phyloP scores from a whole-genome alignment of 148 eudicot species.

The Rhododendron williamsianum region DNA sequence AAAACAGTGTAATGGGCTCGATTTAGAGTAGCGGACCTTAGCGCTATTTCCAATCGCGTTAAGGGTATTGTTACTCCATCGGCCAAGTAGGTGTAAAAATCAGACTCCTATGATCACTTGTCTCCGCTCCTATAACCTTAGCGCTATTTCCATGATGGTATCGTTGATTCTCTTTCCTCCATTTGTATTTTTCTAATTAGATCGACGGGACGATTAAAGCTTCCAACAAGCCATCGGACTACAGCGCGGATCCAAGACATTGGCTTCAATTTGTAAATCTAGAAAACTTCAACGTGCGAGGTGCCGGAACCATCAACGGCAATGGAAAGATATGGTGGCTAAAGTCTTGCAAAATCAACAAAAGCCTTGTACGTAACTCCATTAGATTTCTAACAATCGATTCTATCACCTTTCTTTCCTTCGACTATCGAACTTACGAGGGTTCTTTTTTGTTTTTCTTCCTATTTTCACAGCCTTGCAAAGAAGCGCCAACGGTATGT shows the following conservation, averaged over 20 bases:
- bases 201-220: constrained; percentile 64
- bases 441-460: neutral
- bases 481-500: constrained; percentile 79
- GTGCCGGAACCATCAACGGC: constrained; percentile 78
- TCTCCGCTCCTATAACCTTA: too few relatives aligned
- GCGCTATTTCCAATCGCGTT: too few relatives aligned
- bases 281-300: constrained; percentile 41
- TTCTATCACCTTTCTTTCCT: neutral
- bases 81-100: neutral
- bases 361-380: constrained; percentile 31
- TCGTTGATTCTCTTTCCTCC: neutral
- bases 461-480: constrained; percentile 48
- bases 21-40: too few relatives aligned
- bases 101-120: too few relatives aligned
- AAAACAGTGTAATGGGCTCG: neutral
- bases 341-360: constrained; percentile 65
- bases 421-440: neutral
- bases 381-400: neutral
- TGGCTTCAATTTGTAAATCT: constrained; percentile 62
- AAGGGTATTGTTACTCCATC: too few relatives aligned
- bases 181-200: constrained; percentile 20
- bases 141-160: neutral
- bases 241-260: constrained; percentile 30
- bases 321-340: constrained; percentile 80
- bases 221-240: constrained; percentile 42